Evolutionary conservation across 2,329 filamentous ascomycete species (phyloP).

Genomic region (Pseudopithomyces maydicus): DNA sequence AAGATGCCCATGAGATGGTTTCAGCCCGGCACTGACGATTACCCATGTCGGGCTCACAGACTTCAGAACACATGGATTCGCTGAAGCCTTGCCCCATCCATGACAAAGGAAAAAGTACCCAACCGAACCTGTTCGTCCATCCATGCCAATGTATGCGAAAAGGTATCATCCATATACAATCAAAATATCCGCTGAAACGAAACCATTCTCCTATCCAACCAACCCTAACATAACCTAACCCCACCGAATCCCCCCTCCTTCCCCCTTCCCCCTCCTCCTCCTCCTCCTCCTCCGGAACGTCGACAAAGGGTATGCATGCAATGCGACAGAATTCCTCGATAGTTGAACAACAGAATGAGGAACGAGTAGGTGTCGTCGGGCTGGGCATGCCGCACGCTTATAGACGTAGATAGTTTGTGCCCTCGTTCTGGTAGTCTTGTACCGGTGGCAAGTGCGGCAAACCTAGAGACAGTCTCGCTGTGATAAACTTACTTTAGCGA

Average conservation of each 20-base stretch:
- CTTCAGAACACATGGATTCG: neutral
- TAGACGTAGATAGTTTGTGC: slow-evolving; percentile 31
- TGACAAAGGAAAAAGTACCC: neutral
- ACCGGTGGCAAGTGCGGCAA: slow-evolving; percentile 31
- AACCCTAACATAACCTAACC: neutral
- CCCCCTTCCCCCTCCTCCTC: too few species aligned
- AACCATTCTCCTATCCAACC: neutral
- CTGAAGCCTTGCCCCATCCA: neutral
- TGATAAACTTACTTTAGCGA: slow-evolving; percentile 28
- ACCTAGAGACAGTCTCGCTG: slow-evolving; percentile 32
- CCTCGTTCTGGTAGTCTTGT: slow-evolving; percentile 32
- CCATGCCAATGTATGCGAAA: neutral
- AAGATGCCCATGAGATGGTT: too few species aligned
- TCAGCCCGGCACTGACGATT: too few species aligned
- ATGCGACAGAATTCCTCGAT: neutral
- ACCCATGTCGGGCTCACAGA: neutral
- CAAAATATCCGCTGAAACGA: neutral
- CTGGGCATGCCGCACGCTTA: slow-evolving; percentile 8
- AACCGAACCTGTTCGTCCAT: neutral
- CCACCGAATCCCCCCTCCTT: neutral
- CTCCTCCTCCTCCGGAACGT: too few species aligned
- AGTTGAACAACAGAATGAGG: neutral
- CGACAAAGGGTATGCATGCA: too few species aligned
- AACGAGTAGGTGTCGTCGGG: neutral
- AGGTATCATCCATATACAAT: slow-evolving; percentile 14